Base-by-base conservation (phyloP, 139 green algal species). In the Chlamydomonas sp. region DNA sequence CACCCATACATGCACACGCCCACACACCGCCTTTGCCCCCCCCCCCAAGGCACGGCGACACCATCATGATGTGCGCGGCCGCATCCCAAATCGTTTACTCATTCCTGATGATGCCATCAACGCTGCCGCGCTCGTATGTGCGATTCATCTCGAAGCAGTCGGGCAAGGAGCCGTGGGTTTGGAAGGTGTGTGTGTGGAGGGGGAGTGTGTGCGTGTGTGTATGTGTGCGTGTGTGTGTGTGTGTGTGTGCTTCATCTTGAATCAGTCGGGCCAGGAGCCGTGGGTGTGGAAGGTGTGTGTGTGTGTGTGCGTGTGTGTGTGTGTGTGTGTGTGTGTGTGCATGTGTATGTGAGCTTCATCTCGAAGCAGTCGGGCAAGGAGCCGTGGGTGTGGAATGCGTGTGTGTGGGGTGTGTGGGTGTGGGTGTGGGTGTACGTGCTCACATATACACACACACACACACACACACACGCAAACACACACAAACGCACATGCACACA, bases 291-390 rank as follows among this genome's bases (percentile, higher is more conserved):
- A 16, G 54, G 29, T 54, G 20, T 54, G 43, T 54, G 43, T n/a
- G n/a, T n/a, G n/a, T n/a, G n/a, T n/a, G n/a, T n/a, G n/a, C n/a
- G n/a, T n/a, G n/a, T n/a, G n/a, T n/a, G n/a, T n/a, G n/a, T n/a
- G n/a, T n/a, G n/a, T n/a, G n/a, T n/a, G n/a, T n/a, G n/a, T n/a
- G n/a, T n/a, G n/a, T n/a, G n/a, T n/a, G n/a, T n/a, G n/a, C n/a
- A n/a, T n/a, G n/a, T n/a, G 1, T 97, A 96, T 67, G 64, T 94
- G 4, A 58, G 76, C 22, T 98, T 97, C 76, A 84, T 98, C 2
- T 85, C 88, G 67, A 88, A 87, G 69, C 90, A 96, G 38, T 64
- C 57, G 6, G 89, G 81, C 64, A 84, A 86, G 64, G 72, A 85
- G 26, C 43, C 65, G 6, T 78, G 63, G 36, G 76, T 88, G 34